phyloP scores from a whole-genome alignment of 768 basidiomycete genomes.

The Tulasnella sp. region DNA sequence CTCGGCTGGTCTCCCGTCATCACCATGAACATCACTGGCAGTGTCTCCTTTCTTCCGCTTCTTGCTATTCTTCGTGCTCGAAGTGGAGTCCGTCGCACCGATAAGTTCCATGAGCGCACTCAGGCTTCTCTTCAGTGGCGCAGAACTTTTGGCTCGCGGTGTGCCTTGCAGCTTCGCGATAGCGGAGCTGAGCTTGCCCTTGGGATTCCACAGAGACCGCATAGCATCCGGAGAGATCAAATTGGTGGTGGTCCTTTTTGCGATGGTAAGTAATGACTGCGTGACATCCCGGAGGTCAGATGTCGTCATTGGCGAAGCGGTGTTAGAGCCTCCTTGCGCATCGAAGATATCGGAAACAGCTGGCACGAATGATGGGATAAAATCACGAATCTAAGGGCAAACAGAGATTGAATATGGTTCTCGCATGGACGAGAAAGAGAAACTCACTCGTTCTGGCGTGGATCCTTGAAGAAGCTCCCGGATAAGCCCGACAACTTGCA shows the following conservation, averaged over 20 bases:
- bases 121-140: not conserved
- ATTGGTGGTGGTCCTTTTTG: not conserved
- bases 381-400: not conserved
- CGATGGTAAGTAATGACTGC: not conserved
- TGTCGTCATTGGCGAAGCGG: not conserved
- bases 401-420: not conserved
- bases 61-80: slow-evolving; percentile 9
- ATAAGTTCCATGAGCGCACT: not conserved
- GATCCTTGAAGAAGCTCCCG: slow-evolving; percentile 39
- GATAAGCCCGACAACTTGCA: slow-evolving; percentile 64
- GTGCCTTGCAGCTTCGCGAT: not conserved
- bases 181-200: not conserved
- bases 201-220: not conserved
- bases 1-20: slow-evolving; percentile 24
- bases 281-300: slow-evolving; percentile 3
- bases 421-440: not conserved
- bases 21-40: slow-evolving; percentile 20
- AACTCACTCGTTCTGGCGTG: not conserved
- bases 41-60: slow-evolving; percentile 25
- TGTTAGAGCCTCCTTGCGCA: not conserved
- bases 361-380: not conserved
- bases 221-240: not conserved
- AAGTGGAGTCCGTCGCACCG: not conserved
- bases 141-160: not conserved
- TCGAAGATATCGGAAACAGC: not conserved